Evolutionary conservation across 106 monocot genomes (phyloP).

Genomic region (Dendrobium officinale): DNA sequence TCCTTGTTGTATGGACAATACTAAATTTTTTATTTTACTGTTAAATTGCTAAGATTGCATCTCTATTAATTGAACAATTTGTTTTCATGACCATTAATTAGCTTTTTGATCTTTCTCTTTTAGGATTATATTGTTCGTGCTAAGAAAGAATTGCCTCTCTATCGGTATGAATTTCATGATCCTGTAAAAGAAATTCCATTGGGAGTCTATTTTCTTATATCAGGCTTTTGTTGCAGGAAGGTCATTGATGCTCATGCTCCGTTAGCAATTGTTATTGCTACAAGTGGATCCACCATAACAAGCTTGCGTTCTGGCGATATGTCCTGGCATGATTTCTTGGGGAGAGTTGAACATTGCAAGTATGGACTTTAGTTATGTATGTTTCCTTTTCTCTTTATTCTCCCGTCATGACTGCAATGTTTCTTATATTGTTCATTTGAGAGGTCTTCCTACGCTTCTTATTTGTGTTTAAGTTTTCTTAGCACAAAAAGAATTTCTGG

Average conservation of each 20-base stretch:
- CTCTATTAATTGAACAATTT: not conserved
- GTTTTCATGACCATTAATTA: not conserved
- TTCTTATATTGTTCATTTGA: not conserved
- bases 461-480: not conserved
- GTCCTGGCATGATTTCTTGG: conserved; percentile 78
- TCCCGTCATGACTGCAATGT: not conserved
- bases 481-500: not conserved
- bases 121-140: conserved; percentile 87
- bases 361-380: conserved; percentile 24
- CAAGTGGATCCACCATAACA: conserved; percentile 24
- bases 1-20: not conserved
- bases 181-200: not conserved
- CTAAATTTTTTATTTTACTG: conserved; percentile 1
- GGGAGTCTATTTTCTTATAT: not conserved
- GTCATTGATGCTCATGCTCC: conserved; percentile 88
- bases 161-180: conserved; percentile 51
- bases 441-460: not conserved
- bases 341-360: conserved; percentile 43
- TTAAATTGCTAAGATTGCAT: not conserved
- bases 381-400: conserved; percentile 6
- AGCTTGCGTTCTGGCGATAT: conserved; percentile 61
- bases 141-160: conserved; percentile 72
- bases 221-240: conserved; percentile 46
- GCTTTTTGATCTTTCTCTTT: conserved; percentile 13
- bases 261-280: conserved; percentile 66